phyloP scores from a whole-genome alignment of 1,284 basidiomycete genomes.

The Apiotrichum gamsii region DNA sequence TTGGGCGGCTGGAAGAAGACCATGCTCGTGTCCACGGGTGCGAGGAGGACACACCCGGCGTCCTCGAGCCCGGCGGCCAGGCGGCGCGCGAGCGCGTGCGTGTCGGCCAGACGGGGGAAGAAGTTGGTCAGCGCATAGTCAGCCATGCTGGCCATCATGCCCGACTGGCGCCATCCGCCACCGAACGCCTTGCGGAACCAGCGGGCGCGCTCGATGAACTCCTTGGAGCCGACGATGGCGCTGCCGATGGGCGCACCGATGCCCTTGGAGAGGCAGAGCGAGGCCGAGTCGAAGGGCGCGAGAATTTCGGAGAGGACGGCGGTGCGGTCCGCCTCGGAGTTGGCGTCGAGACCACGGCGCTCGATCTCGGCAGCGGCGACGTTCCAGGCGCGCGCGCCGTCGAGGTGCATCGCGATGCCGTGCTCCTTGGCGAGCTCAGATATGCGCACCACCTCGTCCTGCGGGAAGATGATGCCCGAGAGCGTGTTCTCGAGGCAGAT shows the following conservation, averaged over 20 bases:
- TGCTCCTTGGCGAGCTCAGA: conserved; percentile 65
- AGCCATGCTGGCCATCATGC: conserved; percentile 71
- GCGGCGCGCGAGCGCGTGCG: conserved; percentile 67
- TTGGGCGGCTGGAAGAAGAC: conserved; percentile 60
- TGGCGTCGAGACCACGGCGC: conserved; percentile 46
- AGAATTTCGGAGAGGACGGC: conserved; percentile 64
- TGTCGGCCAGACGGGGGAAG: conserved; percentile 66
- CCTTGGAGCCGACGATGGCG: conserved; percentile 72
- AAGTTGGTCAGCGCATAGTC: conserved; percentile 79
- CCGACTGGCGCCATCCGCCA: conserved; percentile 90
- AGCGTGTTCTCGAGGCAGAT: conserved; percentile 88
- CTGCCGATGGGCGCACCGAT: conserved; percentile 81
- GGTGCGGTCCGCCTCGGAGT: conserved; percentile 46
- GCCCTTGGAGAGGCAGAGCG: conserved; percentile 93
- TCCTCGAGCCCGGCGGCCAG: conserved; percentile 68
- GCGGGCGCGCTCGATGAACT: conserved; percentile 69
- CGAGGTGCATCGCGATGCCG: conserved; percentile 76
- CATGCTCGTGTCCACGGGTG: conserved; percentile 83
- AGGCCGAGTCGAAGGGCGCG: conserved; percentile 87
- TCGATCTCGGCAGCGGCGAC: conserved; percentile 67
- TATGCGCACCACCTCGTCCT: conserved; percentile 79
- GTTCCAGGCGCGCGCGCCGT: conserved; percentile 91
- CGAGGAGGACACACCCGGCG: conserved; percentile 67
- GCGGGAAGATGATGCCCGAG: conserved; percentile 84
- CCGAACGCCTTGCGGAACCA: conserved; percentile 93